phyloP scores from a whole-genome alignment of 495 filamentous ascomycete genomes.

The Lasiosphaeria miniovina region DNA sequence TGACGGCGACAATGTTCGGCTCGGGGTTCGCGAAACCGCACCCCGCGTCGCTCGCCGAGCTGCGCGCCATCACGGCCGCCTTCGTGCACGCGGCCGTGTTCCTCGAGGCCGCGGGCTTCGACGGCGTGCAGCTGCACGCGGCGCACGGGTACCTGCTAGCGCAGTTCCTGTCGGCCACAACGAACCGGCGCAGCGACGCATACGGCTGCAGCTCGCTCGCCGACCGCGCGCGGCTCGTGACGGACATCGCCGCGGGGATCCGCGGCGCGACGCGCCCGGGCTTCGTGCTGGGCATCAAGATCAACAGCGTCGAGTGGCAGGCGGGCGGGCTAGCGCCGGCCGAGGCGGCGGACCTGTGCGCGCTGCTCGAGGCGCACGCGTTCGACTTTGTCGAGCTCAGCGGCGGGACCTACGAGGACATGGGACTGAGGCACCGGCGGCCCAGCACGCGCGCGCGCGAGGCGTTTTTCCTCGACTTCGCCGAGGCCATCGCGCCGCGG shows the following conservation, averaged over 20 bases:
- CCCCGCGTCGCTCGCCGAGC: conserved; percentile 49
- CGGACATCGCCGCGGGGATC: conserved; percentile 52
- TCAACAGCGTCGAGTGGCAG: conserved; percentile 70
- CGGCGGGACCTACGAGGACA: conserved; percentile 60
- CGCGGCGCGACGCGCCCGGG: conserved; percentile 37
- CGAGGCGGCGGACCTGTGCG: conserved; percentile 55
- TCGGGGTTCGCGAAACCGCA: conserved; percentile 22
- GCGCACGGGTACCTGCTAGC: conserved; percentile 67
- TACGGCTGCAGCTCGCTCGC: conserved; percentile 54
- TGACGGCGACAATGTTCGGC: conserved; percentile 32
- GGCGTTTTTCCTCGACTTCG: conserved; percentile 66
- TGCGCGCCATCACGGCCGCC: conserved; percentile 44
- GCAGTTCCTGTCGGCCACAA: conserved; percentile 60
- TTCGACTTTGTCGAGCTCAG: conserved; percentile 66
- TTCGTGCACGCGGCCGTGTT: conserved; percentile 59
- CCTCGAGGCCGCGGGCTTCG: conserved; percentile 55
- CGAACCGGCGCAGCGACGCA: conserved; percentile 59
- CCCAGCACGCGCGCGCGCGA: conserved; percentile 57
- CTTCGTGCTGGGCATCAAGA: conserved; percentile 63
- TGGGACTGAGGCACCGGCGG: conserved; percentile 51
- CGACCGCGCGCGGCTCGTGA: conserved; percentile 56
- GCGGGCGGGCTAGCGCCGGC: conserved; percentile 52
- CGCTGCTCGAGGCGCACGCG: conserved; percentile 48
- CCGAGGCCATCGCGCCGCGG: conserved; percentile 55
- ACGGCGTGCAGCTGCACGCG: conserved; percentile 58